These are phyloP conservation scores for Penicillium aurantiogriseum DNA, from an alignment of 2,329 filamentous ascomycete genomes.

Conservation along the genomic window DNA sequence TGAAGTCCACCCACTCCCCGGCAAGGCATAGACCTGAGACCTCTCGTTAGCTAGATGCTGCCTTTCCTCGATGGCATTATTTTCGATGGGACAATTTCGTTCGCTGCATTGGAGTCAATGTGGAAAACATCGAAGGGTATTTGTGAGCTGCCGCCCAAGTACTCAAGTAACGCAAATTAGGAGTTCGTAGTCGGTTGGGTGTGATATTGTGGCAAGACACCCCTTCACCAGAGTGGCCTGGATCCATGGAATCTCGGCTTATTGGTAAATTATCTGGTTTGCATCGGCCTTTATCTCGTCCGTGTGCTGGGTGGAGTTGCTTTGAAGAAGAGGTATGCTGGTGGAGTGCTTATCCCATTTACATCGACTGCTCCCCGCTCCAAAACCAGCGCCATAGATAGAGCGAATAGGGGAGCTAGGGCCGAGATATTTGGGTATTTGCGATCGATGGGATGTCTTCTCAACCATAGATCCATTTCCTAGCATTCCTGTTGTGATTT, in stretches of 20 bases:
- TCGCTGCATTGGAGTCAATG: neutral
- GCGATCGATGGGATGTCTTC: neutral
- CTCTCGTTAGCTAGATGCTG: conserved; percentile 11
- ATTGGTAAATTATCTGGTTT: neutral
- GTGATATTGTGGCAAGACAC: neutral
- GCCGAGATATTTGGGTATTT: neutral
- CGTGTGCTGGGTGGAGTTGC: conserved; percentile 22
- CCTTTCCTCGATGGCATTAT: neutral
- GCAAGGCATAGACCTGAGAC: conserved; percentile 12
- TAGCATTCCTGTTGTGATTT: too few species aligned
- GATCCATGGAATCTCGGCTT: conserved; percentile 11
- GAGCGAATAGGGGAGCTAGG: neutral
- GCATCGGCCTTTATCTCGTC: conserved; percentile 26
- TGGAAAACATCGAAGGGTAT: neutral
- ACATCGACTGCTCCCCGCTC: neutral
- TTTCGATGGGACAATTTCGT: neutral
- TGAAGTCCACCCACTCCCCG: neutral
- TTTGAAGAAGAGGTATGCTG: neutral
- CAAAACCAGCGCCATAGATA: neutral
- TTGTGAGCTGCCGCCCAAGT: neutral
- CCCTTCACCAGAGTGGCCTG: conserved; percentile 17
- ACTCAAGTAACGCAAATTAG: neutral
- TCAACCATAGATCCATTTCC: neutral
- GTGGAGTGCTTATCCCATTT: neutral
- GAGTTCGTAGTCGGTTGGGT: too few species aligned